Percentiles rank a stretch among this genome's conserved stretches.
Conservation (phyloP, 192 early-diverging fungal genomes). For the Rhizoclosmatium globosum region DNA sequence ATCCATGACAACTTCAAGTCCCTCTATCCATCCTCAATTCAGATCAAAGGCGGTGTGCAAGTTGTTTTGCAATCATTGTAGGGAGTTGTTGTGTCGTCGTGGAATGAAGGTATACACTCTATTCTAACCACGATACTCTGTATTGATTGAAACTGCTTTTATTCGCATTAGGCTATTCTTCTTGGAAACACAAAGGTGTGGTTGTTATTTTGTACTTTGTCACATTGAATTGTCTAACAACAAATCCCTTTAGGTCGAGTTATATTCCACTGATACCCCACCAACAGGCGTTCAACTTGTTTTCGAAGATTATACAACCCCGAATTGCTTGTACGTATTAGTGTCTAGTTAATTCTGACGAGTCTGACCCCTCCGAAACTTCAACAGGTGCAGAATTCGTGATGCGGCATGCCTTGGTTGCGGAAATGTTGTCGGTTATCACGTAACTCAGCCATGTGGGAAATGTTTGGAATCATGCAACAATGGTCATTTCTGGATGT, state of each 20-base stretch:
- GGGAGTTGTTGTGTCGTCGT: constrained; percentile 51
- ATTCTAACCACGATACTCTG: neutral
- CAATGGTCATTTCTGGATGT: constrained; percentile 70
- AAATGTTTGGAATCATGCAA: constrained; percentile 66
- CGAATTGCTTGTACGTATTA: constrained; percentile 54
- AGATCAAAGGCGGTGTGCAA: constrained; percentile 61
- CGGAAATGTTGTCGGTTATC: constrained; percentile 68
- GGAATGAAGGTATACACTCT: constrained; percentile 54
- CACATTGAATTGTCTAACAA: neutral
- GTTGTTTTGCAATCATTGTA: constrained; percentile 59
- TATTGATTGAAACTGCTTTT: neutral
- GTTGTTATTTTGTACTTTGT: neutral
- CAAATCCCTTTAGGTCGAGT: constrained; percentile 46
- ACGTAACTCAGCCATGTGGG: constrained; percentile 65
- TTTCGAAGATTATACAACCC: constrained; percentile 61
- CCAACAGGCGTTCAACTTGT: constrained; percentile 61
- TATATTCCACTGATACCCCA: constrained; percentile 64
- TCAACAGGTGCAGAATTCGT: constrained; percentile 53
- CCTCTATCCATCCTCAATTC: constrained; percentile 65
- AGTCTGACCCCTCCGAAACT: neutral
- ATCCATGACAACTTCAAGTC: constrained; percentile 11
- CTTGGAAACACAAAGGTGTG: constrained; percentile 57
- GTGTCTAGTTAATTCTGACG: neutral
- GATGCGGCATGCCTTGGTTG: constrained; percentile 65
- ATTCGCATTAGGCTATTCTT: constrained; percentile 51